These are phyloP conservation scores for Pseudonectria buxi DNA, from an alignment of 2,329 filamentous ascomycete species.

Conservation along the genomic window DNA sequence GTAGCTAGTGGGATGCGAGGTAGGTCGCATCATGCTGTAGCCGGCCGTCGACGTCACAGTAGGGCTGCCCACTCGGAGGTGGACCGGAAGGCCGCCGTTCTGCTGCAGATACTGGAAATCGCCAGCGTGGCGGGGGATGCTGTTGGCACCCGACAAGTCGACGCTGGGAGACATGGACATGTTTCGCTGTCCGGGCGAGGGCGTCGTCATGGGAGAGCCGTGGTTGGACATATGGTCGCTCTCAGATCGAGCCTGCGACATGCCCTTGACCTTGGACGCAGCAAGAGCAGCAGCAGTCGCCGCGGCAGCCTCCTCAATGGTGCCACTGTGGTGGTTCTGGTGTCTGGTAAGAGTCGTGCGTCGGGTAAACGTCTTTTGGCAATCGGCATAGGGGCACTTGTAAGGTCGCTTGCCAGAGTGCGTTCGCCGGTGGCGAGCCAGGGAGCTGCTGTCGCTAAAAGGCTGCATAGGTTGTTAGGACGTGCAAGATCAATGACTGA, in stretches of 20 bases:
- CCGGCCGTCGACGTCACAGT: constrained; percentile 59
- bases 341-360: constrained; percentile 92
- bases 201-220: constrained; percentile 69
- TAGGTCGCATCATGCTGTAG: constrained; percentile 55
- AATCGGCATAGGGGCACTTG: constrained; percentile 95
- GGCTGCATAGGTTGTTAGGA: constrained; percentile 46
- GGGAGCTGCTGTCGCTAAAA: constrained; percentile 91
- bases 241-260: constrained; percentile 54
- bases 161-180: constrained; percentile 74
- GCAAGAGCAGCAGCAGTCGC: constrained; percentile 83
- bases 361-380: constrained; percentile 96
- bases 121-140: constrained; percentile 55
- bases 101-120: constrained; percentile 69
- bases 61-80: constrained; percentile 70
- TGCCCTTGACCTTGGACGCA: constrained; percentile 35
- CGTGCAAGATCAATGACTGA: constrained; percentile 1
- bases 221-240: constrained; percentile 65
- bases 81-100: constrained; percentile 71
- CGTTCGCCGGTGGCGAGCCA: constrained; percentile 88
- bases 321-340: constrained; percentile 92
- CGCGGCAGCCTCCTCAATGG: constrained; percentile 85
- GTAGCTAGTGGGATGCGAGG: constrained; percentile 78
- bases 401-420: constrained; percentile 95
- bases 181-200: constrained; percentile 73
- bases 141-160: constrained; percentile 62